These are phyloP conservation scores for Microthlaspi erraticum DNA, from an alignment of 345 rosid genomes.

Conservation along the genomic window DNA sequence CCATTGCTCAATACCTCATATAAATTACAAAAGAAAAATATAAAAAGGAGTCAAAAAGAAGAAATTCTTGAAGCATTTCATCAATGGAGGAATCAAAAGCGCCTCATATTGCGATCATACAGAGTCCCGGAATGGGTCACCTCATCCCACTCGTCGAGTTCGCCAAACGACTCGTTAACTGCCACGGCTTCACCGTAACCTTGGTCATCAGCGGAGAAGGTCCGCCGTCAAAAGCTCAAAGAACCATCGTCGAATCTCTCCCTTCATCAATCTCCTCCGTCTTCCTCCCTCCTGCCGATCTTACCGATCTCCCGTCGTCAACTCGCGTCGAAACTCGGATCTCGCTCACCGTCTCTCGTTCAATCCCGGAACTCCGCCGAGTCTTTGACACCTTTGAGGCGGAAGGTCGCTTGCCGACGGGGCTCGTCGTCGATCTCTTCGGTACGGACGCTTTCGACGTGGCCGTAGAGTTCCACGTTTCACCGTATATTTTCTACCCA, in stretches of 20 bases:
- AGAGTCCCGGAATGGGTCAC: constrained; percentile 87
- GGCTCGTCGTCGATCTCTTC: constrained; percentile 65
- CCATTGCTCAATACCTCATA: constrained; percentile 24
- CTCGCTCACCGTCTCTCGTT: constrained; percentile 57
- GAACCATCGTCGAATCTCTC: too few species aligned
- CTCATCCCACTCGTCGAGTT: constrained; percentile 73
- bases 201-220: constrained; percentile 57
- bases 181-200: constrained; percentile 52
- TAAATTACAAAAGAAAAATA: constrained; percentile 1
- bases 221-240: too few species aligned
- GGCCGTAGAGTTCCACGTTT: constrained; percentile 60
- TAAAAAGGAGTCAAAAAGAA: not conserved
- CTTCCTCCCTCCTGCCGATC: constrained; percentile 58
- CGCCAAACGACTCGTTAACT: constrained; percentile 57
- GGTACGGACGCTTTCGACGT: constrained; percentile 73
- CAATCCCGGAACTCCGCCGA: constrained; percentile 55
- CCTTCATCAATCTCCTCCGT: constrained; percentile 50
- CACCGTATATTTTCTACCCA: too few species aligned
- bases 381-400: constrained; percentile 42
- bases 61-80: constrained; percentile 14
- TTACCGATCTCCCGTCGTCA: constrained; percentile 46
- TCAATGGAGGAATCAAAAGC: too few species aligned
- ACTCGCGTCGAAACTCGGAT: constrained; percentile 53
- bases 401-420: constrained; percentile 42
- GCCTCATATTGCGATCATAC: constrained; percentile 60